Percentiles rank a stretch among this genome's conserved stretches.
Evolutionary conservation across 805 yeast species (phyloP).

Genomic region (Saccharomycopsis babjevae): DNA sequence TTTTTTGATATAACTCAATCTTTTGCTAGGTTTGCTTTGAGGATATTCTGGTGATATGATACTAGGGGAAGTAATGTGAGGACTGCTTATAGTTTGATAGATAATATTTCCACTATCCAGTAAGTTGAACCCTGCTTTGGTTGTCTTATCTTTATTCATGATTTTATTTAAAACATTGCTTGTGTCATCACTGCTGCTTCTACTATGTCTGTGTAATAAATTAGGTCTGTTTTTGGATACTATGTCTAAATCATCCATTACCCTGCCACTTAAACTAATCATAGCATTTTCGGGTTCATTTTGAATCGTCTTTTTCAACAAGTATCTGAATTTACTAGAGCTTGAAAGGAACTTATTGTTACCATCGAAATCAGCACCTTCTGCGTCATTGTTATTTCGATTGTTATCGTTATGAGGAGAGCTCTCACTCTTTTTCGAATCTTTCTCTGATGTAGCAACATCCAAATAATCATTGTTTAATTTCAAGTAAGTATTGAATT

Average conservation of each 20-base stretch:
- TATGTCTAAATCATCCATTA: slow-evolving; percentile 9
- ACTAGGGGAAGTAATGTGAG: neutral
- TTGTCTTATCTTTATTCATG: neutral
- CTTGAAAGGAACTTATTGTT: slow-evolving; percentile 26
- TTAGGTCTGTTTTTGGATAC: neutral
- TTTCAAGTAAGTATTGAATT: slow-evolving; percentile 24
- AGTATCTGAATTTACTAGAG: slow-evolving; percentile 47
- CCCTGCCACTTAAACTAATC: neutral
- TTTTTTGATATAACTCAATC: slow-evolving; percentile 16
- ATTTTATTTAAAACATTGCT: neutral
- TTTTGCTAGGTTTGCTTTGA: slow-evolving; percentile 2
- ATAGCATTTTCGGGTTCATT: neutral
- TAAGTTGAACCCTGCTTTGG: neutral
- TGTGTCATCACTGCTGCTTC: slow-evolving; percentile 18
- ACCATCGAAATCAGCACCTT: neutral
- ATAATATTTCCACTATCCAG: neutral
- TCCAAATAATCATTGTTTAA: slow-evolving; percentile 18
- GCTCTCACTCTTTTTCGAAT: neutral
- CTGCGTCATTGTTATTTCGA: neutral
- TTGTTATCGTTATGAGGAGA: neutral
- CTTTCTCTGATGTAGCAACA: slow-evolving; percentile 20
- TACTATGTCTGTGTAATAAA: slow-evolving; percentile 8
- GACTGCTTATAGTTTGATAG: neutral
- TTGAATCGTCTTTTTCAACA: slow-evolving; percentile 36
- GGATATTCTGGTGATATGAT: neutral